Evolutionary conservation across 768 basidiomycete genomes (phyloP).

Genomic region (Phlebiopsis flavidoalba): DNA sequence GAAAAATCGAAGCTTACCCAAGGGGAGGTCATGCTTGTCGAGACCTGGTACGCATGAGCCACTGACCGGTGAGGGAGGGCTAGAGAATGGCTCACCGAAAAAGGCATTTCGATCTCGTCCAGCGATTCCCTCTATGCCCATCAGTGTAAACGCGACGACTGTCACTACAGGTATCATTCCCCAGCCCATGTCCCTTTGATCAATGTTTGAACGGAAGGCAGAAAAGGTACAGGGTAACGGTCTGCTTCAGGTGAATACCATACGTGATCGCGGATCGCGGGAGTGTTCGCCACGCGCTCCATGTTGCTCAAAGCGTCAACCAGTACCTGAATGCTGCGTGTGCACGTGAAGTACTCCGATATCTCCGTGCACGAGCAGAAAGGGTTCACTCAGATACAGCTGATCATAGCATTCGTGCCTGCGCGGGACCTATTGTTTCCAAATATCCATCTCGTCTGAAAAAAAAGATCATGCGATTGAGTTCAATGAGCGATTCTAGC

Average conservation of each 20-base stretch:
- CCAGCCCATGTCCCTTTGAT: slow-evolving; percentile 81
- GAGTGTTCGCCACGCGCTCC: slow-evolving; percentile 90
- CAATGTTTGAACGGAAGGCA: slow-evolving; percentile 83
- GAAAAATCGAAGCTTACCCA: slow-evolving; percentile 39
- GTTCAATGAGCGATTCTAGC: slow-evolving; percentile 77
- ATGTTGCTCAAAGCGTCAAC: slow-evolving; percentile 81
- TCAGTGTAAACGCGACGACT: slow-evolving; percentile 83
- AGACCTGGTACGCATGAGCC: slow-evolving; percentile 4
- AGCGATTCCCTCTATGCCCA: slow-evolving; percentile 95
- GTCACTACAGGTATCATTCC: slow-evolving; percentile 81
- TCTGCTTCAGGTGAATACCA: slow-evolving; percentile 91
- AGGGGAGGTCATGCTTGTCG: slow-evolving; percentile 66
- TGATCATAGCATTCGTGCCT: slow-evolving; percentile 73
- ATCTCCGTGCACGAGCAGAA: not conserved
- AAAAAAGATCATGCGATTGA: slow-evolving; percentile 60
- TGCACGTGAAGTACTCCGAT: not conserved
- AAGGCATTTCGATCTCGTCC: slow-evolving; percentile 95
- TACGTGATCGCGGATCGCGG: slow-evolving; percentile 75
- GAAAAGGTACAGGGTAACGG: slow-evolving; percentile 89
- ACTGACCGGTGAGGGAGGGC: not conserved
- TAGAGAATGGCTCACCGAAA: slow-evolving; percentile 59
- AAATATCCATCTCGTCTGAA: slow-evolving; percentile 79
- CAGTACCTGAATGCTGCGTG: slow-evolving; percentile 69
- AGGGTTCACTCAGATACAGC: slow-evolving; percentile 42
- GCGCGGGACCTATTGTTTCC: slow-evolving; percentile 89